These are phyloP conservation scores for Chaetomium tenue DNA, from an alignment of 495 filamentous ascomycete species.

Conservation along the genomic window DNA sequence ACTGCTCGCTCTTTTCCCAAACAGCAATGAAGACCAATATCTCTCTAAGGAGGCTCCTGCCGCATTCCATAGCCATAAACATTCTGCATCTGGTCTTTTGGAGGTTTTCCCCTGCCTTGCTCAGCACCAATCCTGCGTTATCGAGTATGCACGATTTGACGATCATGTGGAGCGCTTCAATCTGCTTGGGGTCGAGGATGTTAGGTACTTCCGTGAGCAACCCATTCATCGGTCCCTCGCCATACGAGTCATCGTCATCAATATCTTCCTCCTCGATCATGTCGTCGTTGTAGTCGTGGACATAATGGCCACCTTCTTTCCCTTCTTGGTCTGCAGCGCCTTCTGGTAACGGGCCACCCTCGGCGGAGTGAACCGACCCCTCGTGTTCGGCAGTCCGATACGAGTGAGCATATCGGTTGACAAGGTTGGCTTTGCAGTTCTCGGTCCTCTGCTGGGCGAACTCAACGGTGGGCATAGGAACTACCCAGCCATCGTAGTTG, in stretches of 20 bases:
- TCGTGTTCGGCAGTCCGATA: slow-evolving; percentile 67
- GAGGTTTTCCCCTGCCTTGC: slow-evolving; percentile 64
- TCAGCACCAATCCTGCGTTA: slow-evolving; percentile 55
- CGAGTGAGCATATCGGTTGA: slow-evolving; percentile 48
- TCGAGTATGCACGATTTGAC: slow-evolving; percentile 85
- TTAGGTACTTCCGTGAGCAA: slow-evolving; percentile 91
- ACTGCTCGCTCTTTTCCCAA: slow-evolving; percentile 89
- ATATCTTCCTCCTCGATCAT: slow-evolving; percentile 68
- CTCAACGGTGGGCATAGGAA: slow-evolving; percentile 52
- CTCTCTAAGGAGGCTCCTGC: slow-evolving; percentile 81
- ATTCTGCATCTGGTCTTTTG: slow-evolving; percentile 85
- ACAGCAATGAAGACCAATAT: slow-evolving; percentile 94
- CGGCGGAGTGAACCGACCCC: slow-evolving; percentile 45
- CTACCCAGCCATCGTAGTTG: slow-evolving; percentile 53
- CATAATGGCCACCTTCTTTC: slow-evolving; percentile 40
- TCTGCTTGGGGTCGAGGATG: slow-evolving; percentile 86
- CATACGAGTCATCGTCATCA: slow-evolving; percentile 76
- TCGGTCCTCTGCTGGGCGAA: slow-evolving; percentile 50
- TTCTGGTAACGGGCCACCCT: slow-evolving; percentile 36
- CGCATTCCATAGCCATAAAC: slow-evolving; percentile 79
- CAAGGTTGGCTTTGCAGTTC: slow-evolving; percentile 48
- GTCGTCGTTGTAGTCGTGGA: slow-evolving; percentile 48
- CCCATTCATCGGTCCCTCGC: slow-evolving; percentile 80
- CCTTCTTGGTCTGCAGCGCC: slow-evolving; percentile 54
- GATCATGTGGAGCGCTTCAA: slow-evolving; percentile 92